These are phyloP conservation scores for Ophiocordyceps unilateralis DNA, from an alignment of 2,329 filamentous ascomycete species.

Conservation along the genomic window DNA sequence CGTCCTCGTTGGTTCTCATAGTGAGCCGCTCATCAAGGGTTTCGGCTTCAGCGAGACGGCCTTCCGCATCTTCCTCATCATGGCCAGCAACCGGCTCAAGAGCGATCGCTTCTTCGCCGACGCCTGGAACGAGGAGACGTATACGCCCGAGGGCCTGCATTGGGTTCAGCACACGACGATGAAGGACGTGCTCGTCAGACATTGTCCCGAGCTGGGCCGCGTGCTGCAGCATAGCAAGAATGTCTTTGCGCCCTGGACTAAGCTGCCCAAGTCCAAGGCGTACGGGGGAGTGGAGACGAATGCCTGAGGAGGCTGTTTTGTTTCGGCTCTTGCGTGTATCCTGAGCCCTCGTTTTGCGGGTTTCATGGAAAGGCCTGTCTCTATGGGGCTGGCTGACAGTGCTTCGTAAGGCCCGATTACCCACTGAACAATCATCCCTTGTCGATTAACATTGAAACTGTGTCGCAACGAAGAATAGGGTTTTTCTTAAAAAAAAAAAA, in stretches of 20 bases:
- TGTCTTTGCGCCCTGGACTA: background rate
- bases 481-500: too few relatives aligned
- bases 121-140: constrained; percentile 1
- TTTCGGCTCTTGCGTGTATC: background rate
- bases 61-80: constrained; percentile 1
- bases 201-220: background rate
- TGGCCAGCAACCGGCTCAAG: constrained; percentile 1
- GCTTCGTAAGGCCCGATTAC: too few relatives aligned
- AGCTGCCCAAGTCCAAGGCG: background rate
- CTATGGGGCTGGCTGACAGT: too few relatives aligned
- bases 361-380: background rate
- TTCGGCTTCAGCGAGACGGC: constrained; percentile 1
- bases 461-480: too few relatives aligned
- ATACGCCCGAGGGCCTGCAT: background rate
- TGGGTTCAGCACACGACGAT: background rate
- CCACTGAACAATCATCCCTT: too few relatives aligned
- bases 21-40: background rate
- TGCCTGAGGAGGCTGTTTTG: background rate
- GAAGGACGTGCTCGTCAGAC: background rate
- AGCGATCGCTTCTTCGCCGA: constrained; percentile 1
- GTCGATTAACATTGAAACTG: too few relatives aligned
- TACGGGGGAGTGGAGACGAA: constrained; percentile 1
- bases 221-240: background rate
- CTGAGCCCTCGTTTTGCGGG: too few relatives aligned
- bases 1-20: background rate